Evolutionary conservation across 257 asterid genomes (phyloP).

Genomic region (Nicotiana attenuata): DNA sequence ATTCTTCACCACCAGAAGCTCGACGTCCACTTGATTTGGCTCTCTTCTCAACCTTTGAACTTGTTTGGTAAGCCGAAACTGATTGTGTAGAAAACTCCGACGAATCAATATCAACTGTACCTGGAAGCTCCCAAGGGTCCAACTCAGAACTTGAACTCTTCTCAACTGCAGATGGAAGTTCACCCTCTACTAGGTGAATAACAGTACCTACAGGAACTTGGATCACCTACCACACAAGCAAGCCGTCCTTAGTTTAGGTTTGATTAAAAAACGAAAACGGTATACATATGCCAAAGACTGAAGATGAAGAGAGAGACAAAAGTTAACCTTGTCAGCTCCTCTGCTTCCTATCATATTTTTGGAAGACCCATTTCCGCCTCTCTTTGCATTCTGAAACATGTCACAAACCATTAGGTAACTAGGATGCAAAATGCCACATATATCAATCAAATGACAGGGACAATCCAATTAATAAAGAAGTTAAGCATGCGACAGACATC

Average conservation of each 20-base stretch:
- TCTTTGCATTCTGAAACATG: constrained; percentile 66
- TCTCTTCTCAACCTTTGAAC: constrained; percentile 15
- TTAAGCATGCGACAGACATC: background rate
- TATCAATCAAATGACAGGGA: background rate
- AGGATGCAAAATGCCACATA: background rate
- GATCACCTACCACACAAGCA: constrained; percentile 51
- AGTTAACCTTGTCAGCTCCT: constrained; percentile 79
- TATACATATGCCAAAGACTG: constrained; percentile 11
- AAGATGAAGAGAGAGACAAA: constrained; percentile 10
- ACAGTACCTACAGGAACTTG: constrained; percentile 88
- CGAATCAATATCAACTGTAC: constrained; percentile 37
- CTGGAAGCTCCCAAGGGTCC: constrained; percentile 94
- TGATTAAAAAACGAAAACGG: constrained; percentile 3
- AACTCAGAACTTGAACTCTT: constrained; percentile 43
- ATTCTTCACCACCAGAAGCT: constrained; percentile 6
- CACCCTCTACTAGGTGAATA: constrained; percentile 76
- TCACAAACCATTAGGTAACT: background rate
- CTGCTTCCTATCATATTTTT: constrained; percentile 87
- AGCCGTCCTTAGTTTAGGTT: background rate
- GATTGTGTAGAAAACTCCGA: constrained; percentile 33
- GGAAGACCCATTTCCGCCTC: constrained; percentile 85
- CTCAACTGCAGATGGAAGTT: constrained; percentile 66
- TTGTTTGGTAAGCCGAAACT: constrained; percentile 7
- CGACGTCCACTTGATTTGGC: background rate
- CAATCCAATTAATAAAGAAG: background rate